Evolutionary conservation across 2,329 filamentous ascomycete genomes (phyloP), one percentile per base, ranked within the genome.

Genomic region (Neonectria coccinea): DNA sequence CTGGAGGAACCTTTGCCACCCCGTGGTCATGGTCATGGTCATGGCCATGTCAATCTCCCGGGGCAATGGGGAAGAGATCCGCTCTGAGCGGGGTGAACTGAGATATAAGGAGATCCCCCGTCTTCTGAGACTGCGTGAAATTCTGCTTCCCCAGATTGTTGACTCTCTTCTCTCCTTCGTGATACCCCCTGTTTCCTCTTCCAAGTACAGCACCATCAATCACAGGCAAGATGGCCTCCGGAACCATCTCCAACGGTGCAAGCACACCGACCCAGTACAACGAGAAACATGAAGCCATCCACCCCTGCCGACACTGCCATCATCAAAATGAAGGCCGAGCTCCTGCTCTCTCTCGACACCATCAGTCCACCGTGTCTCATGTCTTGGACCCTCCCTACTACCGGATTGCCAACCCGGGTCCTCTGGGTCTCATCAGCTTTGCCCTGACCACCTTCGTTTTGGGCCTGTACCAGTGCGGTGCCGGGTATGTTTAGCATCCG

Each of bases 381-480:
- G 78, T 79, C 39, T 70, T 70, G 29, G 68, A 78, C 50, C 76
- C 77, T 54, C 67, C 69, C 1, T 75, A 77, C 61, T 73, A 74
- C 76, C 85, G 84, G 66, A 81, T 87, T 72, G 87, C 82, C 74
- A 89, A 89, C 75, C 87, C 87, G 51, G 86, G 86, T 62, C 87
- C 87, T 10, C 81, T 89, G 22, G 87, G 87, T 60, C 82, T 89
- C 51, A 84, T 86, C 55, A 87, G 86, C 78, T 91, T 91, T 77
- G 87, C 88, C n/a, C 74, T 89, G 67, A 90, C 89, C 10, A 90
- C 88, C 10, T 89, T 91, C 73, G 82, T 88, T 14, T 81, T 91
- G 39, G 83, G 82, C 27, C 72, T 85, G 2, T 81, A 81, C 65
- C 76, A 82, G 56, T 82, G 80, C 57, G 81, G 81, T 58, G 80